These are phyloP conservation scores for Rosa chinensis DNA, from an alignment of 306 rosid genomes.

Conservation along the genomic window DNA sequence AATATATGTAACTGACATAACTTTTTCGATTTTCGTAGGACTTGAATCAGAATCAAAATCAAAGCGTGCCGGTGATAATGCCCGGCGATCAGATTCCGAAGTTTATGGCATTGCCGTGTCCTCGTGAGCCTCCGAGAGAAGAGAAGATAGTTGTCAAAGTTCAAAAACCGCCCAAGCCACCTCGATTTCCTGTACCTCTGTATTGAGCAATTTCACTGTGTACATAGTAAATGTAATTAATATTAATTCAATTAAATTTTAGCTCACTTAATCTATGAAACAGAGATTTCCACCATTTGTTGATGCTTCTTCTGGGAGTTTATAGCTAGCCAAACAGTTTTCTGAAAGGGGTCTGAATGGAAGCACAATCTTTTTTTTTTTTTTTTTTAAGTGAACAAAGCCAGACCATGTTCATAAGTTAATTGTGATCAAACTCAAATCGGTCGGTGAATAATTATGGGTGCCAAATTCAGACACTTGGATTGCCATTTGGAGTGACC, in stretches of 20 bases:
- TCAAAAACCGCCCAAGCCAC: slow-evolving; percentile 54
- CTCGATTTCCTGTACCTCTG: slow-evolving; percentile 51
- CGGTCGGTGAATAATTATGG: slow-evolving; percentile 1
- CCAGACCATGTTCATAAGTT: neutral
- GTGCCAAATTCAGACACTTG: neutral
- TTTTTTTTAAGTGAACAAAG: neutral
- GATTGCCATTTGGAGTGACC: slow-evolving; percentile 2
- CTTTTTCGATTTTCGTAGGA: slow-evolving; percentile 30
- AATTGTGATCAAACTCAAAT: neutral
- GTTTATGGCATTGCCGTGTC: slow-evolving; percentile 92
- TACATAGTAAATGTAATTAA: slow-evolving; percentile 3
- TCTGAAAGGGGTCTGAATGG: neutral
- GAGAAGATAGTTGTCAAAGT: slow-evolving; percentile 41
- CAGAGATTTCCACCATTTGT: slow-evolving; percentile 14
- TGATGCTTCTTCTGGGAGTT: neutral
- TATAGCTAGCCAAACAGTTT: neutral
- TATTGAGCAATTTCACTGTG: slow-evolving; percentile 24
- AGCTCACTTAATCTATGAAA: neutral
- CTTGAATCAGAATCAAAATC: slow-evolving; percentile 34
- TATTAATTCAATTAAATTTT: slow-evolving; percentile 2
- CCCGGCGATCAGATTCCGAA: slow-evolving; percentile 80
- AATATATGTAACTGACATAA: neutral
- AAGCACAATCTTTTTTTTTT: neutral
- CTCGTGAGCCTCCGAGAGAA: slow-evolving; percentile 53
- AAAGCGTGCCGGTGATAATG: slow-evolving; percentile 84